Evolutionary conservation across 192 early-diverging fungal genomes (phyloP), one percentile per base, ranked within the genome.

Genomic region (Entomortierella lignicola): DNA sequence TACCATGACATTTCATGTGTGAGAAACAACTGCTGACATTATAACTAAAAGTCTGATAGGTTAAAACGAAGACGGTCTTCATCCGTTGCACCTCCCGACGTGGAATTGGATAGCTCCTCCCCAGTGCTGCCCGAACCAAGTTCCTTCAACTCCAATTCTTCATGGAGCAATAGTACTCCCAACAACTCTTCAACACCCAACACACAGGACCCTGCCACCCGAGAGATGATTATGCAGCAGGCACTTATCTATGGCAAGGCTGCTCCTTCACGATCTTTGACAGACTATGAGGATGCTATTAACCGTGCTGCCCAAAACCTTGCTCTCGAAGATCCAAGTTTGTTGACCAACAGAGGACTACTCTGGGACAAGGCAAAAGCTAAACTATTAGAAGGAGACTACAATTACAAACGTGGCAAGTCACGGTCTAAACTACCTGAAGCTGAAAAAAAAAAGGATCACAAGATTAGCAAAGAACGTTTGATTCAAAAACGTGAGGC

Each of bases 191-290:
- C 41, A 25, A 27, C 53, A n/a, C 37, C 67, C 30, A 56, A 58
- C 29, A 58, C 61, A 20, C 50, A 63, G 41, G 72, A 81, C 21
- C 11, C 50, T 29, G 74, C 83, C 12, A 75, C 82, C 11, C 53
- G 64, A 23, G 83, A 87, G 25, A 44, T 83, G 17, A 87, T 87
- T 60, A 68, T 87, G 55, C 71, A 83, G 25, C 87, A 85, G 52
- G 84, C 87, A 1, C 72, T 72, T 7, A 87, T 89, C 55, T 89
- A 86, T 34, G 88, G 88, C 17, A 89, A 89, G 50, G 79, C 85
- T n/a, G 81, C 34, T 37, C 34, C 65, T 0, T 80, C 71, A 20
- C 81, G 88, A 8, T 63, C 82, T 11, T 58, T 89, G 21, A 87
- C 88, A 41, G 66, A 77, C 31, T 89, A 89, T 32, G 84, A 89